A percentile compares a stretch with the other conserved stretches of the same genome.
These are phyloP conservation scores for Gossypioides kirkii DNA, from an alignment of 345 rosid species.

Conservation along the genomic window DNA sequence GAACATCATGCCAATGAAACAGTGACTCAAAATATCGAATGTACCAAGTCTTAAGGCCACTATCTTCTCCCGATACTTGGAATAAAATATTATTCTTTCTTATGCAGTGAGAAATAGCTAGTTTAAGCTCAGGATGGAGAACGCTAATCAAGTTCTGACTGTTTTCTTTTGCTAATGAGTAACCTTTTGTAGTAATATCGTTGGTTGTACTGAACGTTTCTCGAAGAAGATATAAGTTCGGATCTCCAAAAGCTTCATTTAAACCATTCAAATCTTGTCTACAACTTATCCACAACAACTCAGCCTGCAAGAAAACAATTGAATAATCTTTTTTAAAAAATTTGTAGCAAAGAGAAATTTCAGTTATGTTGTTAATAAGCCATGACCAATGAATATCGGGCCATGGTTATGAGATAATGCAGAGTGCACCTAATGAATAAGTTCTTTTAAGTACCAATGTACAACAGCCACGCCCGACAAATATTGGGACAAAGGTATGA, in stretches of 20 bases:
- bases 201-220: slow-evolving; percentile 18
- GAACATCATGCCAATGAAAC: slow-evolving; percentile 27
- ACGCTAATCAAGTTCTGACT: slow-evolving; percentile 35
- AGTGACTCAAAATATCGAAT: slow-evolving; percentile 27
- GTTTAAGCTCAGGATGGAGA: slow-evolving; percentile 40
- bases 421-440: not conserved
- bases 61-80: slow-evolving; percentile 36
- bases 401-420: no score
- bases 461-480: not conserved
- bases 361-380: not conserved
- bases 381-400: no score
- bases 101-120: slow-evolving; percentile 49
- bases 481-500: not conserved
- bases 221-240: slow-evolving; percentile 37
- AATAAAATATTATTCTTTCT: slow-evolving; percentile 38
- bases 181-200: slow-evolving; percentile 23
- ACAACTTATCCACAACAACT: slow-evolving; percentile 54
- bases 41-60: slow-evolving; percentile 31
- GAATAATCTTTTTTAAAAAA: not conserved
- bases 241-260: slow-evolving; percentile 44
- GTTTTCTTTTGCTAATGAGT: slow-evolving; percentile 25
- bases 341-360: not conserved
- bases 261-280: slow-evolving; percentile 48
- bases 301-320: slow-evolving; percentile 46
- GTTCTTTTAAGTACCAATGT: not conserved